Conservation (phyloP, 2,329 filamentous ascomycete genomes). For the Colletotrichum spaethianum region DNA sequence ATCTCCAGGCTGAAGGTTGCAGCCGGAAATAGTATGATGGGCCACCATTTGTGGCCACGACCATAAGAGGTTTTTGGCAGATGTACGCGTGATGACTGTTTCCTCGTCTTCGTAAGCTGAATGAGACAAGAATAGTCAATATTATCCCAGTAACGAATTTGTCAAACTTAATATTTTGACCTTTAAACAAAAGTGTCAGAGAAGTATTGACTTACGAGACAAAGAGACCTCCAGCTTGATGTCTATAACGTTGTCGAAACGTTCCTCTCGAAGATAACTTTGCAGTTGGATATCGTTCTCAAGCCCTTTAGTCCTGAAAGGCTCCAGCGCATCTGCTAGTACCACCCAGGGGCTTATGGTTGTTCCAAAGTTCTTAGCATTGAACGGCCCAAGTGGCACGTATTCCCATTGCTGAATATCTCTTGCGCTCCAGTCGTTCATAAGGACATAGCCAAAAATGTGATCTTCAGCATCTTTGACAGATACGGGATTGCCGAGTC, state of each 20-base stretch:
- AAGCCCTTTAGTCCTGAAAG: slow-evolving; percentile 42
- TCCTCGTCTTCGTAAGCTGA: slow-evolving; percentile 46
- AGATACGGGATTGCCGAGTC: slow-evolving; percentile 74
- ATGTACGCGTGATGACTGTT: slow-evolving; percentile 54
- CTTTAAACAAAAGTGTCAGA: no score
- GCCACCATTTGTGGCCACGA: slow-evolving; percentile 89
- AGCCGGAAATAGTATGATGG: slow-evolving; percentile 84
- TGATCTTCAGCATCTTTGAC: slow-evolving; percentile 77
- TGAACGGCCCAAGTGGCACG: slow-evolving; percentile 73
- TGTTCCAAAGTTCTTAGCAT: slow-evolving; percentile 73
- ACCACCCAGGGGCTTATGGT: slow-evolving; percentile 75
- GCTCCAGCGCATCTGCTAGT: slow-evolving; percentile 68
- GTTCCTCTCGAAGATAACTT: slow-evolving; percentile 69
- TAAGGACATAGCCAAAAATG: slow-evolving; percentile 79
- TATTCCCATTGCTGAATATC: slow-evolving; percentile 76
- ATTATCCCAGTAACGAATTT: background rate
- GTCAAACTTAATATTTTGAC: background rate
- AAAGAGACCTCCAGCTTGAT: slow-evolving; percentile 56
- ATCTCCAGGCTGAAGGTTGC: slow-evolving; percentile 81
- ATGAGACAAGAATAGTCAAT: background rate
- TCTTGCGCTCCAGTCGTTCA: slow-evolving; percentile 76
- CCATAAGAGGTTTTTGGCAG: slow-evolving; percentile 72
- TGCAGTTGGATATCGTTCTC: slow-evolving; percentile 52
- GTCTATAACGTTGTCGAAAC: slow-evolving; percentile 52
- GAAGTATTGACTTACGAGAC: slow-evolving; percentile 52